phyloP scores from a whole-genome alignment of 2,329 filamentous ascomycete species.

The Colletotrichum sojae region DNA sequence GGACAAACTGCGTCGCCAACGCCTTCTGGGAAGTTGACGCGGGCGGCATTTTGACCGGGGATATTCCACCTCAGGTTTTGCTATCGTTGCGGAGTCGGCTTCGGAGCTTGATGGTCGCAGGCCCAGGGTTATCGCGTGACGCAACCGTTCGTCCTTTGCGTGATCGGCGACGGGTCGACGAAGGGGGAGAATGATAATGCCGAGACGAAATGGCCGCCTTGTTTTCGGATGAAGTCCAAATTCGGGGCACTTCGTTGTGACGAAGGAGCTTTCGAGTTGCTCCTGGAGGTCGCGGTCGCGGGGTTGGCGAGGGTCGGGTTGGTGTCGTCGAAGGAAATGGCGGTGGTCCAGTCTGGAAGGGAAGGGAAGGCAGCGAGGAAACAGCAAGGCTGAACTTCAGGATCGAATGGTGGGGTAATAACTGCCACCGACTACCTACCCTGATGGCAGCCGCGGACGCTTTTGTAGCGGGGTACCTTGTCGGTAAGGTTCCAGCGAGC shows the following conservation, averaged over 20 bases:
- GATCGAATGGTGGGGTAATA: slow-evolving; percentile 36
- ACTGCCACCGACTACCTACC: neutral
- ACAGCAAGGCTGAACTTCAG: slow-evolving; percentile 37
- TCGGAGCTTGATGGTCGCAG: slow-evolving; percentile 1
- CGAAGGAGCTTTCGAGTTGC: neutral
- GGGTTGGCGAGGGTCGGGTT: slow-evolving; percentile 2
- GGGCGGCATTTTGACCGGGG: slow-evolving; percentile 52
- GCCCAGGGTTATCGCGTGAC: slow-evolving; percentile 26
- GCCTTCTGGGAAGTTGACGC: slow-evolving; percentile 57
- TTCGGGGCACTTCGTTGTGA: no score
- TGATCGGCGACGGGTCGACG: slow-evolving; percentile 20
- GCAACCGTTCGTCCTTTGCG: slow-evolving; percentile 16
- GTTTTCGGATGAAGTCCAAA: no score
- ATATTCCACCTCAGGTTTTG: neutral
- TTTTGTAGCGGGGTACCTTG: neutral
- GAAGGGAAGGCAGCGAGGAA: slow-evolving; percentile 21
- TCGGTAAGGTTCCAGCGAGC: no score
- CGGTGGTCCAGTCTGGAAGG: slow-evolving; percentile 16
- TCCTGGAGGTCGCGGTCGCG: slow-evolving; percentile 4
- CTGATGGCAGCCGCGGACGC: slow-evolving; percentile 18
- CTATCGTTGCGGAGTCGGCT: slow-evolving; percentile 2
- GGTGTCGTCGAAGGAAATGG: slow-evolving; percentile 10
- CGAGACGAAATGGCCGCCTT: no score
- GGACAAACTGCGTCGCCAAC: slow-evolving; percentile 58
- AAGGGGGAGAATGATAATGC: neutral